A percentile compares a stretch with the other conserved stretches of the same genome.
These are phyloP conservation scores for Calonectria leucothoes DNA, from an alignment of 2,329 filamentous ascomycete species.

Conservation along the genomic window DNA sequence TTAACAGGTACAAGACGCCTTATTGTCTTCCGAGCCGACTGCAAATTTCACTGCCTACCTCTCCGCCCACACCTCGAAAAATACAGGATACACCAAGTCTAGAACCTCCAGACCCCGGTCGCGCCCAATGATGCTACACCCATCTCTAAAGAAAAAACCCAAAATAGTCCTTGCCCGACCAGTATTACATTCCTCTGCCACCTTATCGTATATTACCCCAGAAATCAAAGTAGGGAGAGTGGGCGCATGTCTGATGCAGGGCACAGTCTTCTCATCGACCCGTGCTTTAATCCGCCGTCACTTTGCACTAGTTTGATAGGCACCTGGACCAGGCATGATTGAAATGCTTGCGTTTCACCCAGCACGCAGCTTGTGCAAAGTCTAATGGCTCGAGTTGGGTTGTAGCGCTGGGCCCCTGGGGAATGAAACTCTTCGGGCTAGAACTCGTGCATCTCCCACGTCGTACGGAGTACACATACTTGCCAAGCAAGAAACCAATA, in stretches of 20 bases:
- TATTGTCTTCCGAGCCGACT: neutral
- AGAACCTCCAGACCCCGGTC: neutral
- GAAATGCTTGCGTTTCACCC: neutral
- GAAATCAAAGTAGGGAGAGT: neutral
- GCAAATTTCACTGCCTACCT: neutral
- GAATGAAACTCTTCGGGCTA: neutral
- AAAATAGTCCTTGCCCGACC: neutral
- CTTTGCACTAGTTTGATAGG: neutral
- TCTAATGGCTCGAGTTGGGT: neutral
- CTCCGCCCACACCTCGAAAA: neutral
- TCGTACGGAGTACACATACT: neutral
- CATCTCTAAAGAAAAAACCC: neutral
- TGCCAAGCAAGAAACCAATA: neutral
- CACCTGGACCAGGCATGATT: neutral
- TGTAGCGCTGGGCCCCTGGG: neutral
- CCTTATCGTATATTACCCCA: neutral
- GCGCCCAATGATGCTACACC: neutral
- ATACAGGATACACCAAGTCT: neutral
- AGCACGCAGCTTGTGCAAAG: neutral
- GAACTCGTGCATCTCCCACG: neutral
- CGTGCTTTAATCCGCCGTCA: slow-evolving; percentile 10
- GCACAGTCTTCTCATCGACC: slow-evolving; percentile 10
- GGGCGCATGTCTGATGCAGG: slow-evolving; percentile 5
- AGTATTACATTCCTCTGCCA: neutral
- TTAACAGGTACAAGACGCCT: neutral